phyloP scores from a whole-genome alignment of 2,329 filamentous ascomycete species.

The Onygenales sp. region DNA sequence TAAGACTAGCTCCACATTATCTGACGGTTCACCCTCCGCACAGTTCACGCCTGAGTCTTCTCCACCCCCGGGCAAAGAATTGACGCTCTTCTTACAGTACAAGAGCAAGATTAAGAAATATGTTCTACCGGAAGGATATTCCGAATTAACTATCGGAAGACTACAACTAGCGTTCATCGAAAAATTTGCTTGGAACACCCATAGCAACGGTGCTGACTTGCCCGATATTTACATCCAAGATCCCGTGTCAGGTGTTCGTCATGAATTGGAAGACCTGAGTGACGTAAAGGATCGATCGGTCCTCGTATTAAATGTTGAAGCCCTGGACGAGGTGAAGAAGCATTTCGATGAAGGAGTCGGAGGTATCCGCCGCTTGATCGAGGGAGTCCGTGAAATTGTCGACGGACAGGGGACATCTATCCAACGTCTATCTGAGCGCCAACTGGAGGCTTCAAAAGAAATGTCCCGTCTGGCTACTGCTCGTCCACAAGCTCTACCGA shows the following conservation, averaged over 20 bases:
- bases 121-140: slow-evolving; percentile 72
- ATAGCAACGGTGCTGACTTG: slow-evolving; percentile 82
- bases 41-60: slow-evolving; percentile 52
- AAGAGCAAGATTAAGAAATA: slow-evolving; percentile 97
- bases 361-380: slow-evolving; percentile 70
- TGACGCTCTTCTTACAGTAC: slow-evolving; percentile 92
- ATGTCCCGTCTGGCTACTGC: slow-evolving; percentile 58
- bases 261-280: slow-evolving; percentile 84
- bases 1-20: slow-evolving; percentile 5
- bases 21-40: slow-evolving; percentile 4
- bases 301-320: slow-evolving; percentile 86
- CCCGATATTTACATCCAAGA: slow-evolving; percentile 98
- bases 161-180: slow-evolving; percentile 96
- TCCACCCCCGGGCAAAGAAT: slow-evolving; percentile 70
- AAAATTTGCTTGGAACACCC: slow-evolving; percentile 98
- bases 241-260: slow-evolving; percentile 86
- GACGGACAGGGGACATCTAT: slow-evolving; percentile 75
- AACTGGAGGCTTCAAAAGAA: slow-evolving; percentile 81
- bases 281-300: slow-evolving; percentile 95
- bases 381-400: slow-evolving; percentile 73
- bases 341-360: slow-evolving; percentile 91
- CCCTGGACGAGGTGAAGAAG: slow-evolving; percentile 88
- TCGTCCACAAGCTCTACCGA: slow-evolving; percentile 28
- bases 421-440: slow-evolving; percentile 78
- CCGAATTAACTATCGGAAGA: slow-evolving; percentile 75